Evolutionary conservation across 768 basidiomycete species (phyloP).

Genomic region (Xerocomus potaroensis): DNA sequence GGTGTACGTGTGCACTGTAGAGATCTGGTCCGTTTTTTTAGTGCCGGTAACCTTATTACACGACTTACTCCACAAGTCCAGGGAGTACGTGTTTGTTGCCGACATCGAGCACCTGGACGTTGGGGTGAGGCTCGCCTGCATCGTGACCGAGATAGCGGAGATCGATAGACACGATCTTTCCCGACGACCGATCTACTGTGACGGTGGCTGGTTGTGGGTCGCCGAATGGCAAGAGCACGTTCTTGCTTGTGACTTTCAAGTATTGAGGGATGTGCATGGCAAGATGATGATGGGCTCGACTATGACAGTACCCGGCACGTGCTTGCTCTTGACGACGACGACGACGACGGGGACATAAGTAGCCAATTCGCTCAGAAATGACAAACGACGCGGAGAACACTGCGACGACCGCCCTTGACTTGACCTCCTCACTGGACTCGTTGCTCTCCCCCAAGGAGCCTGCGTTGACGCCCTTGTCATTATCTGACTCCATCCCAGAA

Average conservation of each 20-base stretch:
- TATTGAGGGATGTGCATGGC: constrained; percentile 11
- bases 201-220: constrained; percentile 62
- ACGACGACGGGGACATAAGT: no score
- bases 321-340: no score
- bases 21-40: background rate
- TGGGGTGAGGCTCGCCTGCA: constrained; percentile 17
- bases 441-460: constrained; percentile 47
- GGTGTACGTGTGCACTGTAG: constrained; percentile 80
- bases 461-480: constrained; percentile 27
- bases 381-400: constrained; percentile 11
- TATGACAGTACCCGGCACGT: no score
- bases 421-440: constrained; percentile 37
- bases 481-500: constrained; percentile 45
- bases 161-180: constrained; percentile 55
- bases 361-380: no score
- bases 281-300: no score
- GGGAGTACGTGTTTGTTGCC: constrained; percentile 62
- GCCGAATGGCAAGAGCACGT: constrained; percentile 51
- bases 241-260: constrained; percentile 48
- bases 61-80: constrained; percentile 71
- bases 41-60: background rate
- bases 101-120: constrained; percentile 48
- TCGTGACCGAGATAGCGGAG: constrained; percentile 30
- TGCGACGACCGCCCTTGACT: constrained; percentile 8
- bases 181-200: constrained; percentile 49